Evolutionary conservation across 257 asterid species (phyloP).

Genomic region (Jacaranda copaia): DNA sequence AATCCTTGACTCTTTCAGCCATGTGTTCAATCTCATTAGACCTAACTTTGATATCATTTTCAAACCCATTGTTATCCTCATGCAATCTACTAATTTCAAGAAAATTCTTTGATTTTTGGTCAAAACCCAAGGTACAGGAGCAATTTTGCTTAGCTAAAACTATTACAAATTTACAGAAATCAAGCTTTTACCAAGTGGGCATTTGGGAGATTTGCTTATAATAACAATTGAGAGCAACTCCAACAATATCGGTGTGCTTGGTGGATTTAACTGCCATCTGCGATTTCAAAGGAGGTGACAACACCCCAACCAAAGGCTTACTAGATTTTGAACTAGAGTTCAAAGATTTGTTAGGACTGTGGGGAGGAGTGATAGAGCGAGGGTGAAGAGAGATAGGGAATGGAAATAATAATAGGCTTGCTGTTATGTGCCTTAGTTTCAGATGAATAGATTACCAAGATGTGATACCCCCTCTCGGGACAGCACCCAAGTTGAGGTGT

Average conservation of each 20-base stretch:
- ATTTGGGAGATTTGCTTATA: slow-evolving; percentile 87
- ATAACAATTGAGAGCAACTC: slow-evolving; percentile 84
- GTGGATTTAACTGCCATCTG: slow-evolving; percentile 92
- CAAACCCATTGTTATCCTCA: slow-evolving; percentile 41
- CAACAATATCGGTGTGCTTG: slow-evolving; percentile 85
- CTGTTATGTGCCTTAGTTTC: too few relatives aligned
- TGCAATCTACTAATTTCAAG: slow-evolving; percentile 29
- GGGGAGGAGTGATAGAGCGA: too few relatives aligned
- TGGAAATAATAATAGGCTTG: too few relatives aligned
- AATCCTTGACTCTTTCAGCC: slow-evolving; percentile 41
- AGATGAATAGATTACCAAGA: too few relatives aligned
- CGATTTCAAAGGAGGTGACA: slow-evolving; percentile 80
- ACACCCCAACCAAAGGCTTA: slow-evolving; percentile 56
- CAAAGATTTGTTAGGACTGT: too few relatives aligned
- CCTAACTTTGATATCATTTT: slow-evolving; percentile 43
- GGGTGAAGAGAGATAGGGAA: slow-evolving; percentile 91
- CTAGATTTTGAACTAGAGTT: too few relatives aligned
- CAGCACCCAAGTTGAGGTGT: too few relatives aligned
- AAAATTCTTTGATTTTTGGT: slow-evolving; percentile 39
- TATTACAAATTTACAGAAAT: slow-evolving; percentile 69
- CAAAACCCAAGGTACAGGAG: slow-evolving; percentile 75
- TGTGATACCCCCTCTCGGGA: too few relatives aligned
- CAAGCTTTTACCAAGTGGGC: slow-evolving; percentile 90
- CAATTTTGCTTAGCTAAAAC: slow-evolving; percentile 90
- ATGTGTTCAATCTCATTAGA: slow-evolving; percentile 51